A percentile compares a stretch with the other conserved stretches of the same genome.
phyloP scores from a whole-genome alignment of 768 basidiomycete species.

The Rhizopogon rudus region DNA sequence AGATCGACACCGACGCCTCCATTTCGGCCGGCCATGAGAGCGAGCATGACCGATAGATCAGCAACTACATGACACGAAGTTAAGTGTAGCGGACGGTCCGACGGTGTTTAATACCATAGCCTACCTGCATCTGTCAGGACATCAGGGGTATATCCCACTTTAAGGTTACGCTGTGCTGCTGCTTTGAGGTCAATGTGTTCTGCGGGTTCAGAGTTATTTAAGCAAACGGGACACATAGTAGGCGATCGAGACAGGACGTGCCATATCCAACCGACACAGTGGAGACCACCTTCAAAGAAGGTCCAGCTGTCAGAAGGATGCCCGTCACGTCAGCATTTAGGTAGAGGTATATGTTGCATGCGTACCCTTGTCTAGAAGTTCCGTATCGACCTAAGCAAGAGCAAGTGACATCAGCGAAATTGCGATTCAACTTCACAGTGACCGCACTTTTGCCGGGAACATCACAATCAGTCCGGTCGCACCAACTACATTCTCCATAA shows the following conservation, averaged over 20 bases:
- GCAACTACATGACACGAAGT: slow-evolving; percentile 56
- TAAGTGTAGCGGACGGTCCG: neutral
- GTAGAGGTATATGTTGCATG: neutral
- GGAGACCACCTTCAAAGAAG: slow-evolving; percentile 74
- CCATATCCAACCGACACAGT: slow-evolving; percentile 93
- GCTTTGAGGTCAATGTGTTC: slow-evolving; percentile 77
- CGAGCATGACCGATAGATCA: slow-evolving; percentile 85
- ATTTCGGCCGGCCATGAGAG: slow-evolving; percentile 89
- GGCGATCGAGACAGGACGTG: slow-evolving; percentile 23
- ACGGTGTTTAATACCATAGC: neutral
- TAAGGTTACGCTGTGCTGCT: slow-evolving; percentile 55
- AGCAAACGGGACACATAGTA: neutral
- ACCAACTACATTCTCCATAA: slow-evolving; percentile 66
- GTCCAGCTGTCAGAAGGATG: slow-evolving; percentile 52
- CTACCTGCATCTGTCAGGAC: slow-evolving; percentile 88
- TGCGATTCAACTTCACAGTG: neutral
- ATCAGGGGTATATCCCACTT: slow-evolving; percentile 89
- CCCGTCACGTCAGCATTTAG: slow-evolving; percentile 1
- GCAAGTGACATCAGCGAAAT: neutral
- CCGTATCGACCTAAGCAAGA: slow-evolving; percentile 56
- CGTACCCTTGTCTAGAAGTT: slow-evolving; percentile 43
- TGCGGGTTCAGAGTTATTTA: slow-evolving; percentile 23
- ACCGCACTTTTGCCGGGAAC: slow-evolving; percentile 63
- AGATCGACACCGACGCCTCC: slow-evolving; percentile 57
- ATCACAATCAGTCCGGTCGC: slow-evolving; percentile 60